Base-by-base conservation (phyloP, 768 basidiomycete genomes). In the Mrakia hoshinonis region DNA sequence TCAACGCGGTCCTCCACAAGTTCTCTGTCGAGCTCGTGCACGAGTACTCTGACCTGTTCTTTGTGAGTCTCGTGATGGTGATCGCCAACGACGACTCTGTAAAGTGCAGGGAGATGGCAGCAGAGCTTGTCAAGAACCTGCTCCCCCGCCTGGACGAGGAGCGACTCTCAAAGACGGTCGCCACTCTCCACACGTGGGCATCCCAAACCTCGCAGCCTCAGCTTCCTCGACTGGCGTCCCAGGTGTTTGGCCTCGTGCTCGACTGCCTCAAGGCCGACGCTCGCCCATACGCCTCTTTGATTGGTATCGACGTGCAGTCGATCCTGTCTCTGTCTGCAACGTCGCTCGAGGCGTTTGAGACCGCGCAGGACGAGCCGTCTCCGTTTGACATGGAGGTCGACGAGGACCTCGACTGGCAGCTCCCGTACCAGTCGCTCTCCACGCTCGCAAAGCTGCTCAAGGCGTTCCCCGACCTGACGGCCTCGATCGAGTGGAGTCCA, bases 51-150 rank as follows among this genome's bases (percentile, higher is more conserved):
- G 91, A 96, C 76, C 83, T 96, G 74, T 83, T 98, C 61, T 97
- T 97, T 78, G 87, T 96, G 20, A 87, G 90, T 0, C 84, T 98
- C 31, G 90, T 95, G 49, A 89, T 97, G 86, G 90, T 89, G 34
- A 80, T 97, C 39, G 93, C 92, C 36, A 99, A 98, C 77, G 96
- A 99, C 78, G 89, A 90, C 48, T 92, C 94, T 7, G 81, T 89
- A 43, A 87, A 89, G 76, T 97, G 92, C 77, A 85, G 92, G 34
- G 90, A 89, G 78, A 89, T 91, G 86, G 92, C 92, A 0, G 88
- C 89, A 2, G 85, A 86, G 48, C 83, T 97, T 55, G 84, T 95
- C 81, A 89, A 91, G 79, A 83, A 80, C 43, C 85, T 99, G 22
- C 86, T 92, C 76, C 77, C 79, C 20, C 84, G 89, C 12, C 81